Base-by-base conservation (phyloP, 805 yeast genomes). In the Pichia gijzeniarum region DNA sequence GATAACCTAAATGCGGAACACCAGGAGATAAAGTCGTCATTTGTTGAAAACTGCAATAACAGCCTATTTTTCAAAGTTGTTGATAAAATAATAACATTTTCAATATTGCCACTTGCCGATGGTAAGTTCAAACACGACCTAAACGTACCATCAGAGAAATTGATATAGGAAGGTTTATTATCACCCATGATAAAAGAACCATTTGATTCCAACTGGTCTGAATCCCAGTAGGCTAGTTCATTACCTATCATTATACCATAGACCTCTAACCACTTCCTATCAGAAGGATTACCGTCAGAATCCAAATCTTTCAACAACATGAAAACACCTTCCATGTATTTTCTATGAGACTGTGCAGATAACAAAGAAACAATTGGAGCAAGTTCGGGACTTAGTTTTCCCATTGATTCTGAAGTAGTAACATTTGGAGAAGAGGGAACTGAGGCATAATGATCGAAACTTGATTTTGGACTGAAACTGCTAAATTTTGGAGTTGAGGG, bases 191-290 rank as follows among this genome's bases (percentile, higher is more conserved):
- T 40, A 7, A 45, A 48, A 0, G 65, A 53, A 34, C 58, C 53
- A 45, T 74, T 67, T 45, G 70, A 68, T 50, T 73, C 73, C 47
- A 85, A 60, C 47, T 73, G 73, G 35, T 78, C 79, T 3, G 88
- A 87, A 60, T 89, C 89, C 97, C 98, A 93, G 50, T 87, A 77
- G 0, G 97, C 95, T 49, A 93, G 69, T 57, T 91, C 95, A 48
- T 87, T 86, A 18, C 99, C 99, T 4, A 87, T 79, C 35, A 93
- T 69, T 14, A 86, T 87, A 37, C 95, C 98, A 62, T 85, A 93
- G 20, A 90, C 96, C 65, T 93, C 96, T 44, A 75, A 73, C 99
- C 99, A 93, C 56, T 75, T 74, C 38, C 97, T 72, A 41, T 82
- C 85, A 0, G 83, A 80, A 0, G 96, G 90, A 45, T 81, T 76